phyloP scores from a whole-genome alignment of 345 rosid genomes.

The Barbarea vulgaris region DNA sequence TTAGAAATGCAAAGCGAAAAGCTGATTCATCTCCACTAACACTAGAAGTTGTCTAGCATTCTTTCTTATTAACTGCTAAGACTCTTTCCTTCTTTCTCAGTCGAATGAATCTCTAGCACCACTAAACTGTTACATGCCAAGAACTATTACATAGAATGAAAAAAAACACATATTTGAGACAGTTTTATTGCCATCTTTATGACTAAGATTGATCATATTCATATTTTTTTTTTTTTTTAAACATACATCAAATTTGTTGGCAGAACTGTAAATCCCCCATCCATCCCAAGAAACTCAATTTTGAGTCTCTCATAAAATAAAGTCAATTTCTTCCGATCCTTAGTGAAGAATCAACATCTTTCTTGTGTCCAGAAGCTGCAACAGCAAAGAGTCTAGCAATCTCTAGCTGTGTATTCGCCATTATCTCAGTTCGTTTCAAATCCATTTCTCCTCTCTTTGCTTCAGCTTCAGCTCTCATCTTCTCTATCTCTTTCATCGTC shows the following conservation, averaged over 20 bases:
- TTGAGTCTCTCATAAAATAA: neutral
- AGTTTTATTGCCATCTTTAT: neutral
- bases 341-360: slow-evolving; percentile 74
- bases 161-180: neutral
- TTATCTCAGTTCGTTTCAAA: slow-evolving; percentile 84
- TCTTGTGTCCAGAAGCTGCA: slow-evolving; percentile 42
- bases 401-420: slow-evolving; percentile 89
- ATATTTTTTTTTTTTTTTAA: no score
- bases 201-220: neutral
- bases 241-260: slow-evolving; percentile 14
- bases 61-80: neutral
- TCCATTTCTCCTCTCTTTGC: slow-evolving; percentile 84
- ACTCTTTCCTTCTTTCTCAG: neutral
- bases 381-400: slow-evolving; percentile 82
- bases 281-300: neutral
- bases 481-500: slow-evolving; percentile 84
- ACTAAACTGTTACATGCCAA: neutral
- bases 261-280: neutral
- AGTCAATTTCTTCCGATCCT: slow-evolving; percentile 76
- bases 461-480: slow-evolving; percentile 89
- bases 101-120: neutral
- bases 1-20: neutral
- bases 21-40: neutral
- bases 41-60: slow-evolving; percentile 1
- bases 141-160: neutral